These are phyloP conservation scores for Spinacia oleracea DNA, from an alignment of 179 eudicot genomes.

Conservation along the genomic window DNA sequence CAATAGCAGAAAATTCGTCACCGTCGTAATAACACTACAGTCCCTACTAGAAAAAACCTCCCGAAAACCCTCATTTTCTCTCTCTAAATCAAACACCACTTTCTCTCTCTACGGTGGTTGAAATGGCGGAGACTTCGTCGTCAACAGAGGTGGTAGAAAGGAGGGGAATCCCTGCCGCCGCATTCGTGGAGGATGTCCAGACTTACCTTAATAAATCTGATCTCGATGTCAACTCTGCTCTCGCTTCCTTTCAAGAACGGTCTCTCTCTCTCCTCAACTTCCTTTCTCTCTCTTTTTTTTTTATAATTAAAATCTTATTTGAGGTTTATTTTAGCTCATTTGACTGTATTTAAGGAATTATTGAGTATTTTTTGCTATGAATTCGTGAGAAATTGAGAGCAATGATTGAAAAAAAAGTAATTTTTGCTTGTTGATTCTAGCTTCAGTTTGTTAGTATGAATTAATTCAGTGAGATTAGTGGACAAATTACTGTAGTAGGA, in stretches of 20 bases:
- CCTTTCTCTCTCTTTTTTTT: not conserved
- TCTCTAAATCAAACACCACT: slow-evolving; percentile 10
- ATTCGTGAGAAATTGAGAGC: not conserved
- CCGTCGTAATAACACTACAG: not conserved
- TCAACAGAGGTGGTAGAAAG: slow-evolving; percentile 44
- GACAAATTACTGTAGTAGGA: not conserved
- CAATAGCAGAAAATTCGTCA: not conserved
- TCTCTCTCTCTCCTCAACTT: slow-evolving; percentile 26
- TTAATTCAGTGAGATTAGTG: not conserved
- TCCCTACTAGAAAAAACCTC: not conserved
- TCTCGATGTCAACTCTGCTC: slow-evolving; percentile 75
- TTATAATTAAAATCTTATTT: not conserved
- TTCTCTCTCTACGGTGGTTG: not conserved
- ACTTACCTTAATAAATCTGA: slow-evolving; percentile 55
- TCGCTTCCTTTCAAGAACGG: slow-evolving; percentile 86
- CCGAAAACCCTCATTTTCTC: slow-evolving; percentile 16
- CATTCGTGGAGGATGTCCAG: slow-evolving; percentile 72
- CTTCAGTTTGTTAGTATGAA: not conserved
- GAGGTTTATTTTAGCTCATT: not conserved
- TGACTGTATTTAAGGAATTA: not conserved
- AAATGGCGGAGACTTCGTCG: slow-evolving; percentile 35
- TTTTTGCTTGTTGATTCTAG: not conserved
- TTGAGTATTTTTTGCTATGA: not conserved
- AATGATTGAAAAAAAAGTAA: not conserved
- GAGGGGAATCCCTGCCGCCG: slow-evolving; percentile 75